Percentiles rank a stretch among this genome's conserved stretches.
These are phyloP conservation scores for Ceratocystis ficicola DNA, from an alignment of 2,329 filamentous ascomycete species.

Conservation along the genomic window DNA sequence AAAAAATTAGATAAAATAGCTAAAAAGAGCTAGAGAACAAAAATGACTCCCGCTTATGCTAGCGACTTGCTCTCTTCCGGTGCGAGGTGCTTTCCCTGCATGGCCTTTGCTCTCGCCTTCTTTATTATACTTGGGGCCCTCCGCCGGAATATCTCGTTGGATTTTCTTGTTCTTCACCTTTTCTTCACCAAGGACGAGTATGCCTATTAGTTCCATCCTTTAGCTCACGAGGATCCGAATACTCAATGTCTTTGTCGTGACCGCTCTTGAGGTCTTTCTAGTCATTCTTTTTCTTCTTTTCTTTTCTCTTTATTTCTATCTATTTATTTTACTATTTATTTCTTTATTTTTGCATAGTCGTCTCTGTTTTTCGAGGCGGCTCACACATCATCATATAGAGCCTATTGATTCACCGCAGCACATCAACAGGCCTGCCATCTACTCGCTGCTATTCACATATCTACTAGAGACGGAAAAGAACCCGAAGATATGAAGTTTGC, in stretches of 20 bases:
- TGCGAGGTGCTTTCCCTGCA: neutral
- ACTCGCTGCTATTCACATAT: neutral
- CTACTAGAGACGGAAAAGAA: neutral
- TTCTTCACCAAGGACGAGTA: conserved; percentile 10
- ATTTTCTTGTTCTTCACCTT: neutral
- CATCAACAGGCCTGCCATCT: neutral
- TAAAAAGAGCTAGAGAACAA: neutral
- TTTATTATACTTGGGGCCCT: neutral
- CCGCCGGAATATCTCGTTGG: neutral
- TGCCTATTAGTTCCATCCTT: conserved; percentile 1
- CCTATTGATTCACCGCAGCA: neutral
- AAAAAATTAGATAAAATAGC: neutral
- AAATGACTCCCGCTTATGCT: conserved; percentile 7
- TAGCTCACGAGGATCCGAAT: conserved; percentile 6
- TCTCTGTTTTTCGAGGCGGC: neutral
- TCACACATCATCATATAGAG: neutral
- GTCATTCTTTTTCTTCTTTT: neutral
- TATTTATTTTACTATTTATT: neutral
- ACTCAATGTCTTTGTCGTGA: conserved; percentile 10
- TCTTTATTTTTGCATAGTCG: neutral
- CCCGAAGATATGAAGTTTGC: conserved; percentile 51
- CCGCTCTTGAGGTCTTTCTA: neutral
- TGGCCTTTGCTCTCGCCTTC: neutral
- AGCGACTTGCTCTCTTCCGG: neutral
- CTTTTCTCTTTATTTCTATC: neutral